Evolutionary conservation across 1,284 basidiomycete genomes (phyloP).

Genomic region (Ceratobasidium sp.): DNA sequence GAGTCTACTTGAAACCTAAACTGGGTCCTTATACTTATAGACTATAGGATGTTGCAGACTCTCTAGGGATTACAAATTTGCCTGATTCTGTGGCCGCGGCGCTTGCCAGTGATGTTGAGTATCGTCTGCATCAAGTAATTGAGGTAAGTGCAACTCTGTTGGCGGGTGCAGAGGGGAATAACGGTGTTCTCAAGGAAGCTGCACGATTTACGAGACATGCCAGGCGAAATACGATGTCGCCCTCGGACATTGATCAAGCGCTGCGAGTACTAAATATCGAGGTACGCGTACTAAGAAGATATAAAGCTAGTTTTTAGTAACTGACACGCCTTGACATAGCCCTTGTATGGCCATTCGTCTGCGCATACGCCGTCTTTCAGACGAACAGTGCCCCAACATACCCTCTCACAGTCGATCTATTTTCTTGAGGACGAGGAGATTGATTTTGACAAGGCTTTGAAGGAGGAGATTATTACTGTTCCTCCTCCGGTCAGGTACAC

Average conservation of each 20-base stretch:
- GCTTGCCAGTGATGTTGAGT: slow-evolving; percentile 96
- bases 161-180: too few species aligned
- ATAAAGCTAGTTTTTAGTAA: neutral
- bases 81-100: slow-evolving; percentile 84
- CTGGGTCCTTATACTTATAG: neutral
- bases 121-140: slow-evolving; percentile 92
- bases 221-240: slow-evolving; percentile 85
- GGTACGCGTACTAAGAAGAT: slow-evolving; percentile 52
- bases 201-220: slow-evolving; percentile 97
- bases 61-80: slow-evolving; percentile 81
- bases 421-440: slow-evolving; percentile 98
- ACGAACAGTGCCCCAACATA: slow-evolving; percentile 65
- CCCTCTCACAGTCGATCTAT: slow-evolving; percentile 75
- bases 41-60: slow-evolving; percentile 89
- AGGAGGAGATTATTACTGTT: slow-evolving; percentile 81
- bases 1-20: neutral
- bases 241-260: slow-evolving; percentile 92
- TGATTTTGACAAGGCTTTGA: slow-evolving; percentile 90
- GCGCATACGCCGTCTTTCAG: slow-evolving; percentile 79
- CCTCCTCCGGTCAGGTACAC: slow-evolving; percentile 83
- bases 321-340: slow-evolving; percentile 52
- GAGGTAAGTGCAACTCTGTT: slow-evolving; percentile 65
- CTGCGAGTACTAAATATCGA: slow-evolving; percentile 95
- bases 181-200: slow-evolving; percentile 72
- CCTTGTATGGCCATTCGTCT: slow-evolving; percentile 80